phyloP scores from a whole-genome alignment of 108 stramenopile species.

The Aurantiochytrium sp. region DNA sequence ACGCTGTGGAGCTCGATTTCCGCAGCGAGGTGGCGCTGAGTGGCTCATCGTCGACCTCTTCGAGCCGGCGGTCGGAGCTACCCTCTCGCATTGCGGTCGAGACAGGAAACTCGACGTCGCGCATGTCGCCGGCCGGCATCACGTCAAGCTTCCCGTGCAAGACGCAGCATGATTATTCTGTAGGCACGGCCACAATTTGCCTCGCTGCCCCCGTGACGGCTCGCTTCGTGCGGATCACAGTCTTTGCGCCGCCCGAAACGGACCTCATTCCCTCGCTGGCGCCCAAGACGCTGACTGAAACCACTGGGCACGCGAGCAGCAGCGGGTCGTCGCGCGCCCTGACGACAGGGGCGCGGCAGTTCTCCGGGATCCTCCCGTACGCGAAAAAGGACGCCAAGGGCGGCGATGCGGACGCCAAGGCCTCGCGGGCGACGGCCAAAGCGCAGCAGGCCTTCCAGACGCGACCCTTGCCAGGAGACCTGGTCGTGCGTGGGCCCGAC shows the following conservation, averaged over 20 bases:
- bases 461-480: neutral
- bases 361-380: neutral
- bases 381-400: neutral
- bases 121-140: neutral
- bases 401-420: neutral
- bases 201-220: constrained; percentile 4
- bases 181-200: neutral
- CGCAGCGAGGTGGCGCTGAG: neutral
- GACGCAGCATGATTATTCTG: neutral
- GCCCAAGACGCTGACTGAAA: neutral
- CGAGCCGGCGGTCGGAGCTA: neutral
- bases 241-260: neutral
- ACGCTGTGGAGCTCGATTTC: neutral
- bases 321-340: neutral
- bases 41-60: neutral
- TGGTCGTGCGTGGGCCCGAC: neutral
- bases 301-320: neutral
- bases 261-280: neutral
- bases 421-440: neutral
- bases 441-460: neutral
- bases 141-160: neutral
- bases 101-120: neutral
- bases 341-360: no score
- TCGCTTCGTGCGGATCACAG: neutral
- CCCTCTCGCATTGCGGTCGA: neutral